phyloP scores from a whole-genome alignment of 805 yeast species.

The Cyberlindnera suaveolens region DNA sequence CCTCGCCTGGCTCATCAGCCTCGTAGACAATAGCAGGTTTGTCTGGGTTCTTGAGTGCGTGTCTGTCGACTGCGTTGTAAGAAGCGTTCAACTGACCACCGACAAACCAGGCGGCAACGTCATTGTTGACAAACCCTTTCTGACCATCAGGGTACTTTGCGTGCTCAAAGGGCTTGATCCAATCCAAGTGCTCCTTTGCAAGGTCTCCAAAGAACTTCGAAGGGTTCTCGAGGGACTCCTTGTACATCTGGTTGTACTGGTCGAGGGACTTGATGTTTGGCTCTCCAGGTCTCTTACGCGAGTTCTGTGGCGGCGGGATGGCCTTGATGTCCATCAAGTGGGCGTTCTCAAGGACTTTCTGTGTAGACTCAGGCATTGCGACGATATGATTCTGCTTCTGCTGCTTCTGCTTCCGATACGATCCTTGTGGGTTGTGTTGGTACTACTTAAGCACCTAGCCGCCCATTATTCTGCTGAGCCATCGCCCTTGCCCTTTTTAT shows the following conservation, averaged over 20 bases:
- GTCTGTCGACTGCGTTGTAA: constrained; percentile 78
- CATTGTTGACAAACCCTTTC: constrained; percentile 40
- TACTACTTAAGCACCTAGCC: too few relatives aligned
- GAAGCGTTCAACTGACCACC: constrained; percentile 77
- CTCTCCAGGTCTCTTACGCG: constrained; percentile 20
- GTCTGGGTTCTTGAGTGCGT: constrained; percentile 64
- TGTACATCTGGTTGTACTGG: constrained; percentile 67
- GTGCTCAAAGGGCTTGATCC: constrained; percentile 76
- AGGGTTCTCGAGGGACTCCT: constrained; percentile 77
- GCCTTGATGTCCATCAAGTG: constrained; percentile 25
- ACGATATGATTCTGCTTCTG: neutral
- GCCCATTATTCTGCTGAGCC: too few relatives aligned
- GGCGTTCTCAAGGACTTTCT: constrained; percentile 24
- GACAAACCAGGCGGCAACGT: constrained; percentile 65
- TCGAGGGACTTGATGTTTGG: constrained; percentile 33
- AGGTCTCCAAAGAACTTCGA: constrained; percentile 72
- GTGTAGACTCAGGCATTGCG: constrained; percentile 17
- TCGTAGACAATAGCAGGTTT: constrained; percentile 74
- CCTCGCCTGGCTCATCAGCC: constrained; percentile 70
- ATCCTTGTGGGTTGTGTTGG: too few relatives aligned
- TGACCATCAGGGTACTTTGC: constrained; percentile 46
- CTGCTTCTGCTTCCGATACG: too few relatives aligned
- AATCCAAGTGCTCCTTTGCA: constrained; percentile 67
- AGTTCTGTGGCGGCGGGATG: constrained; percentile 20
- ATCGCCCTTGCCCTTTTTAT: too few relatives aligned